Conservation (phyloP, 2,329 filamentous ascomycete species). For the Davidsoniella australis region DNA sequence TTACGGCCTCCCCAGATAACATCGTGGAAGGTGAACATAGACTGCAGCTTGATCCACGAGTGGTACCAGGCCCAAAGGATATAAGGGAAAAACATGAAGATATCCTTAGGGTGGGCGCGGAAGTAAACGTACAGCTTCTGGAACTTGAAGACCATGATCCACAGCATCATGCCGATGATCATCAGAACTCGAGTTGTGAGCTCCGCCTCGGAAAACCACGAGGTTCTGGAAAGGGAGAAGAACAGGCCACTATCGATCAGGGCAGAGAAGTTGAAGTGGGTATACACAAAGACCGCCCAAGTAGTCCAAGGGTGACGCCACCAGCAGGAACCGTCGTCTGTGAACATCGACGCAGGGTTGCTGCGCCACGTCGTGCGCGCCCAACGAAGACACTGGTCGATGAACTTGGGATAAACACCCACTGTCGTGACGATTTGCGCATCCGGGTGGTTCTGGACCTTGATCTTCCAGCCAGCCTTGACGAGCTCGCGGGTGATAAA, state of each 20-base stretch:
- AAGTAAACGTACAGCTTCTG: constrained; percentile 40
- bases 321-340: constrained; percentile 8
- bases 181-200: neutral
- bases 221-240: constrained; percentile 14
- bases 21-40: constrained; percentile 33
- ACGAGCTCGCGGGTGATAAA: constrained; percentile 39
- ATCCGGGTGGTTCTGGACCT: constrained; percentile 34
- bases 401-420: constrained; percentile 32
- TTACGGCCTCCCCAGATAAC: constrained; percentile 21
- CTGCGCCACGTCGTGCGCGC: constrained; percentile 39
- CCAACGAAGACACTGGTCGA: constrained; percentile 38
- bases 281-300: constrained; percentile 38
- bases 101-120: constrained; percentile 30
- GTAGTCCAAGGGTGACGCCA: constrained; percentile 30
- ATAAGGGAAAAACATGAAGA: constrained; percentile 30
- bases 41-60: constrained; percentile 38
- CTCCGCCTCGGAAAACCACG: constrained; percentile 6
- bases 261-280: constrained; percentile 37
- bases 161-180: constrained; percentile 19
- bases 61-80: constrained; percentile 41
- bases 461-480: constrained; percentile 31
- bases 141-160: constrained; percentile 37
- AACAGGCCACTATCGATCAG: constrained; percentile 31
- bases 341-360: constrained; percentile 31
- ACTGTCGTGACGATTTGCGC: constrained; percentile 34